phyloP scores from a whole-genome alignment of 2,329 filamentous ascomycete genomes.

The Ophiocordyceps robertsii region DNA sequence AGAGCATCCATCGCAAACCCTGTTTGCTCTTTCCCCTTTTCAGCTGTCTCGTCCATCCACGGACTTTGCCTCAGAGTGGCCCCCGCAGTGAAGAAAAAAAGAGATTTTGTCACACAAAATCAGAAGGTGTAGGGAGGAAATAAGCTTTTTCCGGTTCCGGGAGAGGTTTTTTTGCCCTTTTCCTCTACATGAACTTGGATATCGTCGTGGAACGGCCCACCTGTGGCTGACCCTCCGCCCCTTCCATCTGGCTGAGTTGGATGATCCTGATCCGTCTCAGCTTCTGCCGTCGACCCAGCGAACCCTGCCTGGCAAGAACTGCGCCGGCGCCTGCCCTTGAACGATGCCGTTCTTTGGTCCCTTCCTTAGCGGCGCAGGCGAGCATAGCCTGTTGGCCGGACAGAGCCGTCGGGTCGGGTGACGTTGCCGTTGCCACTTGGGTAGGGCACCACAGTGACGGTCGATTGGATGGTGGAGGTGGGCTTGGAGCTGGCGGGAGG shows the following conservation, averaged over 20 bases:
- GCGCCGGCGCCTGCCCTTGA: neutral
- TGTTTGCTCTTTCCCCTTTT: too few species aligned
- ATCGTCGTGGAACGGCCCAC: neutral
- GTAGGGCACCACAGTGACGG: conserved; percentile 26
- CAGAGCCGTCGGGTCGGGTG: conserved; percentile 17
- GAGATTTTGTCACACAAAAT: neutral
- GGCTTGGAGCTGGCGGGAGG: conserved; percentile 11
- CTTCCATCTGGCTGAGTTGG: neutral
- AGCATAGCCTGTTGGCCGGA: conserved; percentile 21
- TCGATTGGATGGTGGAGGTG: conserved; percentile 14
- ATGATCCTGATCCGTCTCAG: neutral
- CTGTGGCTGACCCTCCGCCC: neutral
- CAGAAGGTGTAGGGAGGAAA: neutral
- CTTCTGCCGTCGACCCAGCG: neutral
- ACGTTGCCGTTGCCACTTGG: conserved; percentile 21
- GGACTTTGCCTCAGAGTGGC: too few species aligned
- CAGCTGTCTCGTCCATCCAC: too few species aligned
- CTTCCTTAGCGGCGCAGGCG: conserved; percentile 18
- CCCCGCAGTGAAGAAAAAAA: neutral
- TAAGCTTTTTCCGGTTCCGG: neutral
- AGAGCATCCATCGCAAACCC: too few species aligned
- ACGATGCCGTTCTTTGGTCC: neutral
- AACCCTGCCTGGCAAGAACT: neutral
- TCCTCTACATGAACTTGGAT: neutral
- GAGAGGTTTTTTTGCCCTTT: neutral